phyloP scores from a whole-genome alignment of 768 basidiomycete genomes.

The Lactifluus subvellereus region DNA sequence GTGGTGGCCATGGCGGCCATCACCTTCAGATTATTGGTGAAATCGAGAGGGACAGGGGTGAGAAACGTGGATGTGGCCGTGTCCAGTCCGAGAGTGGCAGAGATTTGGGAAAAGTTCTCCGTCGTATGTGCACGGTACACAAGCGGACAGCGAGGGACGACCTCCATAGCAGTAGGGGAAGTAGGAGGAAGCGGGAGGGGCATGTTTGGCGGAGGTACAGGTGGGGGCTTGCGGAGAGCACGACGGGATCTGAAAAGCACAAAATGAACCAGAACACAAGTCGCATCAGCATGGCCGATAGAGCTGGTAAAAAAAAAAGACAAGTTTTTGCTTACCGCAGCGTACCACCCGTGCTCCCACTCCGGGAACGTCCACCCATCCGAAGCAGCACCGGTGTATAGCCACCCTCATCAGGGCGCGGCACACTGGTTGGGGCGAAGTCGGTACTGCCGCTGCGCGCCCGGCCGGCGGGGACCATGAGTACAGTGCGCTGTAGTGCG shows the following conservation, averaged over 20 bases:
- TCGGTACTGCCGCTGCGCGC: constrained; percentile 20
- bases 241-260: constrained; percentile 14
- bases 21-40: constrained; percentile 11
- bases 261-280: not conserved
- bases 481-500: constrained; percentile 47
- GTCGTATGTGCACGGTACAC: constrained; percentile 8
- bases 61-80: not conserved
- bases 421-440: not conserved
- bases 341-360: constrained; percentile 14
- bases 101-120: constrained; percentile 14
- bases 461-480: constrained; percentile 30
- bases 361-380: constrained; percentile 13
- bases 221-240: constrained; percentile 20
- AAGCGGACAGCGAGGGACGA: constrained; percentile 12
- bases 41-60: not conserved
- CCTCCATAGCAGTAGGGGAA: not conserved
- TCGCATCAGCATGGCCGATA: not conserved
- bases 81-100: not conserved
- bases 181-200: constrained; percentile 18
- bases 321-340: constrained; percentile 15
- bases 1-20: constrained; percentile 3
- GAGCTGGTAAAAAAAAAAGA: too few species aligned
- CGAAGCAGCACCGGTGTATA: not conserved
- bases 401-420: not conserved
- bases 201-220: constrained; percentile 19